A percentile compares a stretch with the other conserved stretches of the same genome.
phyloP scores from a whole-genome alignment of 2,329 filamentous ascomycete species.

The Penicillium sp. region DNA sequence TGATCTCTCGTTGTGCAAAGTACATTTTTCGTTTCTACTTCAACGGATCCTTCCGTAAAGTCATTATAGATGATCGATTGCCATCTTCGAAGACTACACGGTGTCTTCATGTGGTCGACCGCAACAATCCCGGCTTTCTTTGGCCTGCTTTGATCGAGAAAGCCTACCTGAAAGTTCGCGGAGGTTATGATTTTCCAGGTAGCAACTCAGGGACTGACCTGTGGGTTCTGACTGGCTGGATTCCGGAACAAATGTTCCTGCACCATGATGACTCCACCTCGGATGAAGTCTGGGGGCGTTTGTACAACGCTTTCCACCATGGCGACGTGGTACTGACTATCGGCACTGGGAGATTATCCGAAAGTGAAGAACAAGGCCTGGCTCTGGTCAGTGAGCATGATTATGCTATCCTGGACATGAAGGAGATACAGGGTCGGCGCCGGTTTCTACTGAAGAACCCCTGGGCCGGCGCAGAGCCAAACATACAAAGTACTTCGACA shows the following conservation, averaged over 20 bases:
- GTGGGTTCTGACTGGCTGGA: constrained; percentile 92
- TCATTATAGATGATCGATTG: constrained; percentile 85
- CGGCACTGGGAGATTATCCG: constrained; percentile 80
- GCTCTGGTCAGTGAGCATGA: constrained; percentile 90
- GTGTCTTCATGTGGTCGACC: constrained; percentile 83
- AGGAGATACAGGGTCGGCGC: constrained; percentile 62
- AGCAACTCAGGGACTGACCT: constrained; percentile 96
- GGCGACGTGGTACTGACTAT: constrained; percentile 86
- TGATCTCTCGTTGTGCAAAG: constrained; percentile 75
- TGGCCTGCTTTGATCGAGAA: constrained; percentile 96
- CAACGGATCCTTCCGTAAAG: constrained; percentile 87
- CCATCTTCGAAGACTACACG: constrained; percentile 73
- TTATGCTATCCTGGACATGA: constrained; percentile 85
- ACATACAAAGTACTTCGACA: constrained; percentile 18
- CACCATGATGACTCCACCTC: constrained; percentile 81
- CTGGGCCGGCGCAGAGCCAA: constrained; percentile 73
- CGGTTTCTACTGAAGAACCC: constrained; percentile 90
- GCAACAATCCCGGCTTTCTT: constrained; percentile 75
- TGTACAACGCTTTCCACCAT: constrained; percentile 72
- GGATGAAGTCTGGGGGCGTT: constrained; percentile 73
- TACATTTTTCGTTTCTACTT: constrained; percentile 94
- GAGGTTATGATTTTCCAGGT: constrained; percentile 95
- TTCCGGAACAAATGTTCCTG: constrained; percentile 91
- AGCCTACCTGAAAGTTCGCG: constrained; percentile 91
- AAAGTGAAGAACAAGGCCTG: constrained; percentile 73